Evolutionary conservation across 108 stramenopile genomes (phyloP).

Genomic region (Fistulifera pelliculosa): DNA sequence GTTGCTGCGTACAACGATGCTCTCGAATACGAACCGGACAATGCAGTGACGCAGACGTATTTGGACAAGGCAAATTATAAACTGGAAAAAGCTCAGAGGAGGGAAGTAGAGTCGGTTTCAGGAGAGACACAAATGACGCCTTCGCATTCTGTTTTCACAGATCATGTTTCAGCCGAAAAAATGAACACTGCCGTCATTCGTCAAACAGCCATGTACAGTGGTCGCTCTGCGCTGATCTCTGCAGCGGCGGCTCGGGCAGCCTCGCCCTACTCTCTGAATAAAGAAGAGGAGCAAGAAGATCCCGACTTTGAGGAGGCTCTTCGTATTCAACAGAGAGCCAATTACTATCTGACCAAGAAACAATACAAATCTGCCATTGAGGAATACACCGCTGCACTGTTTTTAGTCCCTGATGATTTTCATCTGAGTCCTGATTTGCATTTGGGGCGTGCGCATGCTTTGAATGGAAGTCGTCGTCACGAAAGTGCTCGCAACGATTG

Average conservation of each 20-base stretch:
- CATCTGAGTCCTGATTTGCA: slow-evolving; percentile 74
- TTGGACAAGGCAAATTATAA: slow-evolving; percentile 79
- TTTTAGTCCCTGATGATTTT: slow-evolving; percentile 72
- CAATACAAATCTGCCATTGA: slow-evolving; percentile 73
- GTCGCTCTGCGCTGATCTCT: neutral
- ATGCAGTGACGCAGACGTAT: slow-evolving; percentile 62
- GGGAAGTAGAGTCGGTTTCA: slow-evolving; percentile 15
- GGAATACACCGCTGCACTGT: slow-evolving; percentile 80
- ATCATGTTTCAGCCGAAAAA: no score
- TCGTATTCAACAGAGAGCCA: slow-evolving; percentile 72
- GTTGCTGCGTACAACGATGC: slow-evolving; percentile 86
- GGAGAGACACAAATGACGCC: neutral
- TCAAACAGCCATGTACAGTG: neutral
- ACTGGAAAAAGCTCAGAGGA: slow-evolving; percentile 49
- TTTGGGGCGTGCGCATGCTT: slow-evolving; percentile 74
- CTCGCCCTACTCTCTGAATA: neutral
- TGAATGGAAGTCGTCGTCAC: slow-evolving; percentile 75
- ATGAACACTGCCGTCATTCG: neutral
- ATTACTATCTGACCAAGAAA: slow-evolving; percentile 57
- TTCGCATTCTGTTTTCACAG: slow-evolving; percentile 17
- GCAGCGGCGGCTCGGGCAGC: slow-evolving; percentile 4
- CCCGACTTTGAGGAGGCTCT: slow-evolving; percentile 88
- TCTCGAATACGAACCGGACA: slow-evolving; percentile 65
- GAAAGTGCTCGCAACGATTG: slow-evolving; percentile 75
- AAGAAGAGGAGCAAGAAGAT: slow-evolving; percentile 31